Percentiles rank a stretch among this genome's conserved stretches.
Conservation (phyloP, 768 basidiomycete species). For the Clathrus columnatus region DNA sequence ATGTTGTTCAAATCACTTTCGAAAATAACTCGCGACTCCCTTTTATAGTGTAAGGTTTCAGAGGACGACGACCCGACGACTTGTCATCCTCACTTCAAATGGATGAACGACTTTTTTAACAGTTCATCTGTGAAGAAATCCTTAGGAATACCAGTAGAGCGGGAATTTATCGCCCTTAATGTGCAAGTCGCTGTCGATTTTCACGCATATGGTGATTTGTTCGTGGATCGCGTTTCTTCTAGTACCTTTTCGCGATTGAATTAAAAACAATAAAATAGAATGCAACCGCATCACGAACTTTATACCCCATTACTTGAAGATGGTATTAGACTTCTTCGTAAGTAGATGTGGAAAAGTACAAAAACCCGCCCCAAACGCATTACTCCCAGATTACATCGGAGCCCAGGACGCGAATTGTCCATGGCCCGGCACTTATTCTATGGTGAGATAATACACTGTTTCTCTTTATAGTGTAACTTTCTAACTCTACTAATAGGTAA, state of each 20-base stretch:
- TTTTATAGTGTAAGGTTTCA: neutral
- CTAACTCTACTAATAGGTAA: slow-evolving; percentile 13
- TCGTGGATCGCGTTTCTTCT: neutral
- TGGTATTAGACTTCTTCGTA: slow-evolving; percentile 20
- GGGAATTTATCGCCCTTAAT: neutral
- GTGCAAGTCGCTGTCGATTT: slow-evolving; percentile 4
- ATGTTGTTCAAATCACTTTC: neutral
- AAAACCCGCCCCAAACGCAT: no score
- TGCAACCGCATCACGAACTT: slow-evolving; percentile 16
- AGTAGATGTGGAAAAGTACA: no score
- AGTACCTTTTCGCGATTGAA: neutral
- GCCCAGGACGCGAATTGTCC: slow-evolving; percentile 23
- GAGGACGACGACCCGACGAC: neutral
- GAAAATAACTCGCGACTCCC: neutral
- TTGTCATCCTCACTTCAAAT: slow-evolving; percentile 19
- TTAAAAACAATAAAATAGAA: neutral
- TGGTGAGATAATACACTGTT: slow-evolving; percentile 16
- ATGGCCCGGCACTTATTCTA: slow-evolving; percentile 24
- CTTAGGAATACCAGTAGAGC: slow-evolving; percentile 9
- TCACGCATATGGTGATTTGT: slow-evolving; percentile 6
- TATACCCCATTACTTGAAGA: slow-evolving; percentile 21
- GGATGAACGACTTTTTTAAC: slow-evolving; percentile 13
- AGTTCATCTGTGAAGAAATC: neutral
- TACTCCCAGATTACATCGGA: slow-evolving; percentile 22
- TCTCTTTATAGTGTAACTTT: neutral